Evolutionary conservation across 805 yeast genomes (phyloP).

Genomic region (Pachysolen tannophilus): DNA sequence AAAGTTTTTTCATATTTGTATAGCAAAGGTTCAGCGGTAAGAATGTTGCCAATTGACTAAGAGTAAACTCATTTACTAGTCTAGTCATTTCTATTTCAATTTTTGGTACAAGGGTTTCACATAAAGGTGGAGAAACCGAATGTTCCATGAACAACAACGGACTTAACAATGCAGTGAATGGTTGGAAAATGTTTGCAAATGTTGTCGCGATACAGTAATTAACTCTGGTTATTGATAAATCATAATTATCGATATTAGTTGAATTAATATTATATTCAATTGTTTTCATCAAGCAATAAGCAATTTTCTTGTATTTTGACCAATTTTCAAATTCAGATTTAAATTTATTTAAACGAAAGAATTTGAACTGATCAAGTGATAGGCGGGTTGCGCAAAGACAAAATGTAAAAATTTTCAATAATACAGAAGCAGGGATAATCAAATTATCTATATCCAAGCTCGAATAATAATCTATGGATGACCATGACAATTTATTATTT

Average conservation of each 20-base stretch:
- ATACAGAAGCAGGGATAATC: constrained; percentile 28
- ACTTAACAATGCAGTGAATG: constrained; percentile 36
- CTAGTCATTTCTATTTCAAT: constrained; percentile 20
- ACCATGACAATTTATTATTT: constrained; percentile 20
- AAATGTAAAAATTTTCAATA: constrained; percentile 41
- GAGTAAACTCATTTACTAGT: constrained; percentile 27
- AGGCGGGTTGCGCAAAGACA: constrained; percentile 35
- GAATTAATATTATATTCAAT: constrained; percentile 31
- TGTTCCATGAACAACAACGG: constrained; percentile 26
- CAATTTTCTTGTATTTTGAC: constrained; percentile 33
- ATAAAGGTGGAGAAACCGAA: background rate
- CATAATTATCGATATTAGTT: constrained; percentile 13
- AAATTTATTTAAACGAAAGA: constrained; percentile 13
- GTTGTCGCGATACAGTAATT: constrained; percentile 12
- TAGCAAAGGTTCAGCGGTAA: constrained; percentile 32
- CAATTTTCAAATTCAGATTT: constrained; percentile 23
- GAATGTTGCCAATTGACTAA: constrained; percentile 30
- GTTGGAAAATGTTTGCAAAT: constrained; percentile 35
- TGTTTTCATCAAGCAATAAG: constrained; percentile 39
- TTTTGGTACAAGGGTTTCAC: background rate
- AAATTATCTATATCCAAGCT: constrained; percentile 28
- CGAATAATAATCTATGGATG: constrained; percentile 31
- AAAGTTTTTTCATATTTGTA: constrained; percentile 50
- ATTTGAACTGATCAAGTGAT: constrained; percentile 11
- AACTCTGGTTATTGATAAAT: constrained; percentile 1